Base-by-base conservation (phyloP, 2,329 filamentous ascomycete genomes). In the Exophiala lecanii-corni region DNA sequence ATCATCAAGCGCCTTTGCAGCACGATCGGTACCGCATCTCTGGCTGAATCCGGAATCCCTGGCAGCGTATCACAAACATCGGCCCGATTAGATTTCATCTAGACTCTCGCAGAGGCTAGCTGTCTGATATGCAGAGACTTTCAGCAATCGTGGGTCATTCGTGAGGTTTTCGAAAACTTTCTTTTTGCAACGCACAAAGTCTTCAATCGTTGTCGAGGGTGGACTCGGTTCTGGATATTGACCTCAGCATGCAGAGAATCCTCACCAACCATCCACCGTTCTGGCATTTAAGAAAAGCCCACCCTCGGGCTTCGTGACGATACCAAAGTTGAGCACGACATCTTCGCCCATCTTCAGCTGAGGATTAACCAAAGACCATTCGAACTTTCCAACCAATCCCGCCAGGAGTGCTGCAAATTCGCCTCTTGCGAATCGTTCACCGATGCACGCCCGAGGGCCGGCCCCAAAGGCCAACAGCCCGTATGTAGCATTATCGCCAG, bases 341-440 rank as follows among this genome's bases (percentile, higher is more conserved):
- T 43, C 41, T 37, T 44, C 40, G 5, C 20, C 19, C 39, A 34
- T 31, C 9, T 35, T 39, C 35, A 79, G 75, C 56, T 76, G 3
- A 32, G 23, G 15, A 13, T 41, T 26, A 13, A 38, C 19, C 9
- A 50, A 31, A 13, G 35, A 20, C 39, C 43, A 47, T 16, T 50
- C 67, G 54, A 94, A 94, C 26, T 78, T 73, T 1, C 88, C 88
- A 3, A 91, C 13, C 73, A 85, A 79, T 7, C 78, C 74, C 17
- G 88, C 89, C 37, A 96, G 60, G 49, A 96, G 66, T 58, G 84
- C 89, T 9, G 86, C 87, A 64, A 95, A 86, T 70, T 96, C 89
- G 1, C 82, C 79, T 60, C 80, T 83, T 0, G 89, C 85, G 65
- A 56, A 57, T 15, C 40, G 43, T 37, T 56, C 50, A 17, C 56